These are phyloP conservation scores for Crataegus laevigata DNA, from an alignment of 306 rosid species.

Conservation along the genomic window DNA sequence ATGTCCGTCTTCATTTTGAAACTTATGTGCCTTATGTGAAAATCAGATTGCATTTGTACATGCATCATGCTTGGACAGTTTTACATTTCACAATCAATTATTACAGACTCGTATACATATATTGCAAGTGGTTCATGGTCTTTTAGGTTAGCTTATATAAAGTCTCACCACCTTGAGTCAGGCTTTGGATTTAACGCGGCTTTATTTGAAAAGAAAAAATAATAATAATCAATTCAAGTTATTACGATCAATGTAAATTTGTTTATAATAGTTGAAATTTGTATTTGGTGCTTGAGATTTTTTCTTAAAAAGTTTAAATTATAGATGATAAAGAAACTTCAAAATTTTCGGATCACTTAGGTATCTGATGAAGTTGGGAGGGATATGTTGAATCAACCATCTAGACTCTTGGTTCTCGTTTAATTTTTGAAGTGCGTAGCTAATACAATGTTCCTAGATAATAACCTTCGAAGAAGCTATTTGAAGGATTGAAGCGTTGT, in stretches of 20 bases:
- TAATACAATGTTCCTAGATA: neutral
- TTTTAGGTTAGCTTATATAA: neutral
- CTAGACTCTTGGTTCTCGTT: neutral
- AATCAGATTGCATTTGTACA: neutral
- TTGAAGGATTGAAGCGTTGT: neutral
- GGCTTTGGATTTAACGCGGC: neutral
- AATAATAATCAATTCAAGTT: neutral
- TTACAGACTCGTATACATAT: neutral
- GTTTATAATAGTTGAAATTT: too few relatives aligned
- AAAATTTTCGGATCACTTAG: neutral
- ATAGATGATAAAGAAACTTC: neutral
- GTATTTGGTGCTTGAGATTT: too few relatives aligned
- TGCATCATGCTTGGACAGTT: neutral
- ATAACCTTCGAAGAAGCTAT: neutral
- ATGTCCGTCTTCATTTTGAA: slow-evolving; percentile 2
- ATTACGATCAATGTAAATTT: neutral
- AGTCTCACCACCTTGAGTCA: neutral
- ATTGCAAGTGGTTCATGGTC: neutral
- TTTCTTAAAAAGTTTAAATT: neutral
- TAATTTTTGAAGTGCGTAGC: neutral
- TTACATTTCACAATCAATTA: neutral
- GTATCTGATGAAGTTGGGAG: neutral
- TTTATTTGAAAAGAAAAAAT: neutral
- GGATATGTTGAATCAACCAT: neutral
- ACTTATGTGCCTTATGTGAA: neutral